Percentiles rank a stretch among this genome's conserved stretches.
Evolutionary conservation across 2,329 filamentous ascomycete species (phyloP).

Genomic region (Colletotrichum sp.): DNA sequence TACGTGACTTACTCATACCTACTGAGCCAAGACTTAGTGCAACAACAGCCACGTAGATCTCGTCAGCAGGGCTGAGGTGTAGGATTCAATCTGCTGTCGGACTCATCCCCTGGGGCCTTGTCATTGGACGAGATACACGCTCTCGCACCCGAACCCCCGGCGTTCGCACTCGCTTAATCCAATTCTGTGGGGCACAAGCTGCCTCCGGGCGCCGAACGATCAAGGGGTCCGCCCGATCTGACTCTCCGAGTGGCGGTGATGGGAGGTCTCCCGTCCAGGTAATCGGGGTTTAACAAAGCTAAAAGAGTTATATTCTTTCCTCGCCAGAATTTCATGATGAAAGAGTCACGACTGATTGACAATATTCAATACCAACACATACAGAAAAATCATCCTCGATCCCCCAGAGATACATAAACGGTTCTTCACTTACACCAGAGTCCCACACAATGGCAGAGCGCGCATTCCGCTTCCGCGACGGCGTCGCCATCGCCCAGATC

Average conservation of each 20-base stretch:
- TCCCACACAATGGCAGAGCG: neutral
- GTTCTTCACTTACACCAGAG: neutral
- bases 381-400: neutral
- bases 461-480: conserved; percentile 4
- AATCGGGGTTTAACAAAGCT: too few relatives aligned
- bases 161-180: neutral
- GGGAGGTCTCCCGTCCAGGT: neutral
- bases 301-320: too few relatives aligned
- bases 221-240: neutral
- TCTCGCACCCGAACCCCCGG: neutral
- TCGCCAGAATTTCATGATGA: neutral
- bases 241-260: neutral
- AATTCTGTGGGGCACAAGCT: neutral
- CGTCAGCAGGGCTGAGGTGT: neutral
- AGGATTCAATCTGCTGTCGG: neutral
- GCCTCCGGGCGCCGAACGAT: neutral
- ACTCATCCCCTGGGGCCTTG: neutral
- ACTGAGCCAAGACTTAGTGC: neutral
- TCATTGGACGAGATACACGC: neutral
- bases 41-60: neutral
- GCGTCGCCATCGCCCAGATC: conserved; percentile 16
- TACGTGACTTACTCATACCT: neutral
- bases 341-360: fast-evolving
- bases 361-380: neutral
- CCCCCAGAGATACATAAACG: neutral